A percentile compares a stretch with the other conserved stretches of the same genome.
Evolutionary conservation across 257 asterid genomes (phyloP).

Genomic region (Paulownia fortunei): DNA sequence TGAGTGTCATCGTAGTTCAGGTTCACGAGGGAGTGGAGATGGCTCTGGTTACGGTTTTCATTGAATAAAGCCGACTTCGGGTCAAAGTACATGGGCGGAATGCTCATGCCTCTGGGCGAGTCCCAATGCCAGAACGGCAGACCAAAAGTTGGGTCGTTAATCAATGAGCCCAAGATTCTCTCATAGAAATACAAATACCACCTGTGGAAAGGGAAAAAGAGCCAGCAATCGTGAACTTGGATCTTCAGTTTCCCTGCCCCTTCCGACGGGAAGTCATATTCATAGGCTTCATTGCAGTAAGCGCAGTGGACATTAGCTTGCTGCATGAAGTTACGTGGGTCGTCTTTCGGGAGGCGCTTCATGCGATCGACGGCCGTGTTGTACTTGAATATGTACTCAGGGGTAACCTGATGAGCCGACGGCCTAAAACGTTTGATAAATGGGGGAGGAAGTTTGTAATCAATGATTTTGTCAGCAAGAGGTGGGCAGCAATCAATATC

Average conservation of each 20-base stretch:
- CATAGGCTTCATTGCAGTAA: constrained; percentile 21
- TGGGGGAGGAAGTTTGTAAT: constrained; percentile 17
- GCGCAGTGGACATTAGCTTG: constrained; percentile 27
- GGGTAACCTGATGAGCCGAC: constrained; percentile 29
- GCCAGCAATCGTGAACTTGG: constrained; percentile 19
- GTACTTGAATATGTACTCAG: constrained; percentile 26
- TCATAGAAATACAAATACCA: constrained; percentile 26
- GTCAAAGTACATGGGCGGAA: not conserved
- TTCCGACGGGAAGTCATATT: not conserved
- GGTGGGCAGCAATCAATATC: constrained; percentile 36
- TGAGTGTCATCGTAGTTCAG: not conserved
- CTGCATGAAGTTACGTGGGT: constrained; percentile 25
- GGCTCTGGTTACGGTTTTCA: not conserved
- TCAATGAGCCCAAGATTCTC: constrained; percentile 22
- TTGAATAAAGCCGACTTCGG: not conserved
- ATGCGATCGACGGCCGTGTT: constrained; percentile 27
- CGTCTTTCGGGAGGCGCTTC: constrained; percentile 32
- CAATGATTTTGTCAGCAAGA: not conserved
- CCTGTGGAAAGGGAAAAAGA: constrained; percentile 23
- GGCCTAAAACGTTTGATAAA: constrained; percentile 27
- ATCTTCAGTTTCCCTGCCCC: not conserved
- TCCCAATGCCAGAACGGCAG: constrained; percentile 27
- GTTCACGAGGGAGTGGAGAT: not conserved
- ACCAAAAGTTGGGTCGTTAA: constrained; percentile 18
- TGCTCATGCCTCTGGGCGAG: not conserved